A percentile compares a stretch with the other conserved stretches of the same genome.
phyloP scores from a whole-genome alignment of 1,284 basidiomycete genomes.

The Trametes sp. region DNA sequence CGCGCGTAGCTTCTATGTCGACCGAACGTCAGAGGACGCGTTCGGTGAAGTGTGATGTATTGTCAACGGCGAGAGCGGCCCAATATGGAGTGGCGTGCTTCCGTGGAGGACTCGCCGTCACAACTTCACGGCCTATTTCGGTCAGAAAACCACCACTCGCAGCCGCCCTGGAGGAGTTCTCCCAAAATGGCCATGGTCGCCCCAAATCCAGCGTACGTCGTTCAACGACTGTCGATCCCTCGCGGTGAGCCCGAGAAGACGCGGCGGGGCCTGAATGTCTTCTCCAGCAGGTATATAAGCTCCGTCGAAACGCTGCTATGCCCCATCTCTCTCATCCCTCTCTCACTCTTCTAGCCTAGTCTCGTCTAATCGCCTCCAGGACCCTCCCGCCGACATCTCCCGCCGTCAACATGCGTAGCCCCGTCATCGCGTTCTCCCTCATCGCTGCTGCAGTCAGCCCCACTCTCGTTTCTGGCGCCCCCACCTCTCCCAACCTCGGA shows the following conservation, averaged over 20 bases:
- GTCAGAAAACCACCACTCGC: neutral
- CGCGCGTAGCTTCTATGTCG: neutral
- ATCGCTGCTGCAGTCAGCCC: slow-evolving; percentile 43
- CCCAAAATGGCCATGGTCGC: neutral
- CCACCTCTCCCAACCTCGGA: slow-evolving; percentile 35
- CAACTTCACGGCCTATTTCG: neutral
- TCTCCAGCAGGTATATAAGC: slow-evolving; percentile 30
- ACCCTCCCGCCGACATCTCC: slow-evolving; percentile 30
- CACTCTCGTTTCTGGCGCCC: slow-evolving; percentile 39
- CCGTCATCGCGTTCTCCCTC: slow-evolving; percentile 43
- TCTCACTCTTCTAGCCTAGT: slow-evolving; percentile 34
- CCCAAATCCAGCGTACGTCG: slow-evolving; percentile 9
- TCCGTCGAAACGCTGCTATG: neutral
- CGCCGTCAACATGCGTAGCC: slow-evolving; percentile 42
- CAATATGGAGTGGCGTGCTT: neutral
- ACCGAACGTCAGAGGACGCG: neutral
- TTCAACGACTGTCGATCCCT: slow-evolving; percentile 18
- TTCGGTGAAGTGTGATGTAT: neutral
- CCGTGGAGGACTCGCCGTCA: neutral
- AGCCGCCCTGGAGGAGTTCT: neutral
- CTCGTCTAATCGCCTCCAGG: slow-evolving; percentile 36
- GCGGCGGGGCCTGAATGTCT: slow-evolving; percentile 35
- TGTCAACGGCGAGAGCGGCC: neutral
- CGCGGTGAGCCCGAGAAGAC: slow-evolving; percentile 34
- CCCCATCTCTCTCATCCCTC: slow-evolving; percentile 23